phyloP scores from a whole-genome alignment of 257 asterid species.

The Mentha longifolia region DNA sequence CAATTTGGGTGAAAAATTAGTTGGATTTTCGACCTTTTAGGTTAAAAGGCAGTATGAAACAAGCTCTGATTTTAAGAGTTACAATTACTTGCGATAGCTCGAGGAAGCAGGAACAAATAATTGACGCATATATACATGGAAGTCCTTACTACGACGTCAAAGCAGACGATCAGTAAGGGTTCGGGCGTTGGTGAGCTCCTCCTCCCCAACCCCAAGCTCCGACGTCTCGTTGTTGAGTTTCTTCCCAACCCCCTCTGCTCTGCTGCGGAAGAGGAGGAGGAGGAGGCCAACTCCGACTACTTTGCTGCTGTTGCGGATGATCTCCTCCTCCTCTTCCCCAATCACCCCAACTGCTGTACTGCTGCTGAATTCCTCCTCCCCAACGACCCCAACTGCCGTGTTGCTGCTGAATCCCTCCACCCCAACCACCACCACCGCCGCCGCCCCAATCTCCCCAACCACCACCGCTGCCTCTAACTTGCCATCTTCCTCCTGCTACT shows the following conservation, averaged over 20 bases:
- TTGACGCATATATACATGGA: background rate
- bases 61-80: no score
- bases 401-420: background rate
- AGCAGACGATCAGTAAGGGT: no score
- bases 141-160: background rate
- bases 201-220: conserved; percentile 20
- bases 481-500: conserved; percentile 30
- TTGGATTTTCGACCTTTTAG: no score
- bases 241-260: conserved; percentile 18
- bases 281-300: conserved; percentile 17
- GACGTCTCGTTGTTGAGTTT: background rate
- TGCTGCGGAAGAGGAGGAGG: no score
- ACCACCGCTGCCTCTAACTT: background rate
- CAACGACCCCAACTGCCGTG: background rate
- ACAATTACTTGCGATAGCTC: background rate
- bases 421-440: conserved; percentile 32
- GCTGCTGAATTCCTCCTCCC: background rate
- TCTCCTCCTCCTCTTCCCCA: background rate
- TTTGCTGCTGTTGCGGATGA: background rate
- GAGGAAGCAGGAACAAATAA: background rate
- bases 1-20: no score
- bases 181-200: background rate
- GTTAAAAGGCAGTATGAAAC: no score
- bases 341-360: background rate
- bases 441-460: conserved; percentile 36